Evolutionary conservation across 2,329 filamentous ascomycete genomes (phyloP).

Genomic region (Incumbomyces lentus): DNA sequence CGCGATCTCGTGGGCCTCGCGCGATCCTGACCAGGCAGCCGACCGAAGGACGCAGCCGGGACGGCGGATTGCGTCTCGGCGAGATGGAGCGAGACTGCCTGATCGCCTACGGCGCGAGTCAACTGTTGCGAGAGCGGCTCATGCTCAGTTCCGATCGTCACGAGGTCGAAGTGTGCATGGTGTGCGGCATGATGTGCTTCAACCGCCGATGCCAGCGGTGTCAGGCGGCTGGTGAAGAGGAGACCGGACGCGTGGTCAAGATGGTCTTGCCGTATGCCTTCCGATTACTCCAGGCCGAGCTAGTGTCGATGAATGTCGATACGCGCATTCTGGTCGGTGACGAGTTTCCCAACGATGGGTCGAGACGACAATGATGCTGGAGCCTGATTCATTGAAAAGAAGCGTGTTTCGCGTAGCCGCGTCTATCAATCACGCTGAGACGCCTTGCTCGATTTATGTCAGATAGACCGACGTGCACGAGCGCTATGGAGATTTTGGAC

Average conservation of each 20-base stretch:
- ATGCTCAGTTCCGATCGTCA: slow-evolving; percentile 93
- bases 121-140: slow-evolving; percentile 80
- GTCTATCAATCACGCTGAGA: too few relatives aligned
- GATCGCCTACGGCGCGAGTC: slow-evolving; percentile 90
- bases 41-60: slow-evolving; percentile 85
- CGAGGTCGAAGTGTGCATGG: slow-evolving; percentile 85
- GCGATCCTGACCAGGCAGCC: slow-evolving; percentile 91
- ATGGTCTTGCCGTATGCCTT: slow-evolving; percentile 98
- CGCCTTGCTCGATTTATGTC: too few relatives aligned
- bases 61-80: slow-evolving; percentile 83
- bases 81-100: slow-evolving; percentile 99
- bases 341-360: slow-evolving; percentile 59
- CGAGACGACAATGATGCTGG: neutral
- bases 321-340: slow-evolving; percentile 83
- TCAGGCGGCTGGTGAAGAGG: slow-evolving; percentile 25
- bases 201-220: slow-evolving; percentile 91
- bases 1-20: slow-evolving; percentile 75
- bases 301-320: slow-evolving; percentile 98
- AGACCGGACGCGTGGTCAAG: slow-evolving; percentile 73
- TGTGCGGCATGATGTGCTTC: slow-evolving; percentile 90
- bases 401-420: too few relatives aligned
- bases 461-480: too few relatives aligned
- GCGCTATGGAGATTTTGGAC: too few relatives aligned
- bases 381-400: too few relatives aligned
- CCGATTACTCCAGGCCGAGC: slow-evolving; percentile 88